phyloP scores from a whole-genome alignment of 1,139 yeast genomes.

The Nakaseomyces glabratus region DNA sequence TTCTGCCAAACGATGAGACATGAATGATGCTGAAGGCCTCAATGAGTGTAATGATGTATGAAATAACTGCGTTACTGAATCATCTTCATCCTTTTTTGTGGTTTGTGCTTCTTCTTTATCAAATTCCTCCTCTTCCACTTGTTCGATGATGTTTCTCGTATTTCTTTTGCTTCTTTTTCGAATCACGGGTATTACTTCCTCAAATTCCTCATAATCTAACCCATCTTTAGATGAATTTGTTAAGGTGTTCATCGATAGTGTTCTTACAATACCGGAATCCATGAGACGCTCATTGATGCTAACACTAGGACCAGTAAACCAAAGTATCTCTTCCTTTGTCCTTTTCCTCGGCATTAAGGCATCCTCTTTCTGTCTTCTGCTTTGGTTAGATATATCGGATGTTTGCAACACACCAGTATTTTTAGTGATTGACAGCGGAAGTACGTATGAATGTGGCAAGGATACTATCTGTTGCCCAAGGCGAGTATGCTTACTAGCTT shows the following conservation, averaged over 20 bases:
- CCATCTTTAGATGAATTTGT: too few species aligned
- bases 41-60: conserved; percentile 1
- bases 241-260: too few species aligned
- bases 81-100: conserved; percentile 10
- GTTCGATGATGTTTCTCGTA: conserved; percentile 17
- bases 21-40: conserved; percentile 3
- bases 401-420: conserved; percentile 23
- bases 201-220: conserved; percentile 1
- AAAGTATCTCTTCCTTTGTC: conserved; percentile 45
- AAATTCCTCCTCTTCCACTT: conserved; percentile 20
- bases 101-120: conserved; percentile 11
- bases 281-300: conserved; percentile 43
- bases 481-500: background rate
- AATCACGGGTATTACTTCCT: conserved; percentile 3
- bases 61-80: conserved; percentile 7
- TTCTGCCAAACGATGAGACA: too few species aligned
- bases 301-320: conserved; percentile 79
- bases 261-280: too few species aligned
- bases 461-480: conserved; percentile 3
- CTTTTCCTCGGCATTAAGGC: conserved; percentile 25
- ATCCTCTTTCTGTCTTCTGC: conserved; percentile 28
- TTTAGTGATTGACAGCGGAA: conserved; percentile 21
- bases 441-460: conserved; percentile 22
- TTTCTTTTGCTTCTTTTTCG: conserved; percentile 2
- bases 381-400: conserved; percentile 23